Conservation (phyloP, 331 rosid species). For the Saraca asoca region DNA sequence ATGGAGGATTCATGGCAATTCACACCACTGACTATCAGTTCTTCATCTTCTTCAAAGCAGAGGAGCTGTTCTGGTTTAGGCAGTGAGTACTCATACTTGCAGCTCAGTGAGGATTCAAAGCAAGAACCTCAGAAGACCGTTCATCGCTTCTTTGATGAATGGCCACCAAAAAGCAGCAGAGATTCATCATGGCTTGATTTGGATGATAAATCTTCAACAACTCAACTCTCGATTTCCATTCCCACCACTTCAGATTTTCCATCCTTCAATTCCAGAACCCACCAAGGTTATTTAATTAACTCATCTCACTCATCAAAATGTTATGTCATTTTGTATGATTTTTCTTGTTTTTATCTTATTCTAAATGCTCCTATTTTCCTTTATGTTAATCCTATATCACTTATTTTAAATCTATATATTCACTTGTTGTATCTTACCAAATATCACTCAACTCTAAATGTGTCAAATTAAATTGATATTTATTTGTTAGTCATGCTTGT, state of each 20-base stretch:
- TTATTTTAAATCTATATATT: too few relatives aligned
- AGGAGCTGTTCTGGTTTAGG: conserved; percentile 63
- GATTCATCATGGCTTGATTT: conserved; percentile 68
- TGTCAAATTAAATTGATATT: too few relatives aligned
- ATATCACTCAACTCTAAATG: too few relatives aligned
- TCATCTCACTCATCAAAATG: background rate
- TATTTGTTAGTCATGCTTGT: too few relatives aligned
- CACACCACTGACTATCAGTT: conserved; percentile 74
- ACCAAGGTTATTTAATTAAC: conserved; percentile 41
- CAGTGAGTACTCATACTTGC: conserved; percentile 66
- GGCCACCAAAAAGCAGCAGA: conserved; percentile 72
- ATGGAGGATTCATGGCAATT: conserved; percentile 87
- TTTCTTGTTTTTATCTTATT: background rate
- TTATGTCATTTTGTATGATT: background rate
- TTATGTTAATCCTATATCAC: too few relatives aligned
- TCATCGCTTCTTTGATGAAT: conserved; percentile 92
- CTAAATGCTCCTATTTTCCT: background rate
- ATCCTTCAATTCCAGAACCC: conserved; percentile 59
- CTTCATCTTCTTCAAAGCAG: conserved; percentile 71
- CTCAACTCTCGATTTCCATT: conserved; percentile 83
- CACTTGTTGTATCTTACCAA: background rate
- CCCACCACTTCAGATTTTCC: conserved; percentile 78
- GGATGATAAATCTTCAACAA: conserved; percentile 84
- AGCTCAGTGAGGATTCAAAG: conserved; percentile 41
- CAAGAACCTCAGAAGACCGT: conserved; percentile 68